Percentiles rank a stretch among this genome's conserved stretches.
Evolutionary conservation across 164 flowering plant species (phyloP).

Genomic region (Vitis amurensis): DNA sequence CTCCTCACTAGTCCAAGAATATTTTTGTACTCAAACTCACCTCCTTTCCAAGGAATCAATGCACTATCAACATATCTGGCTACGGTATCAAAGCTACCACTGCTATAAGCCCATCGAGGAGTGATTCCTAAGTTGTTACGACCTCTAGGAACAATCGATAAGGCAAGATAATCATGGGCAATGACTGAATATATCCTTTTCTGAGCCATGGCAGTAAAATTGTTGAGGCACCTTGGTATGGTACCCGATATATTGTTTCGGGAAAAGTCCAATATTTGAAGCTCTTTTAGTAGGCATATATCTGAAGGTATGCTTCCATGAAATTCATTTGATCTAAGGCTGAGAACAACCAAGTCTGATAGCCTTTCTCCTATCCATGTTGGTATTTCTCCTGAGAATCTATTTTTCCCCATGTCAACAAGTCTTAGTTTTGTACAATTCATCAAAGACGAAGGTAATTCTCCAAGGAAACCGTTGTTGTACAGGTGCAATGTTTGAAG

Average conservation of each 20-base stretch:
- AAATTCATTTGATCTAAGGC: not conserved
- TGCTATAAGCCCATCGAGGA: not conserved
- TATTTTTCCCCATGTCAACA: constrained; percentile 5
- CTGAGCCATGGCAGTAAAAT: not conserved
- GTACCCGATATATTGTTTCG: not conserved
- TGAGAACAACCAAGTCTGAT: not conserved
- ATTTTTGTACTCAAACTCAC: not conserved
- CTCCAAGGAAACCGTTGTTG: not conserved
- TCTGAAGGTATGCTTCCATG: constrained; percentile 2
- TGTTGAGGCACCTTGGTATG: constrained; percentile 3
- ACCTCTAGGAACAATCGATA: not conserved
- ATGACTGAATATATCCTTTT: not conserved
- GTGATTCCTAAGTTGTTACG: not conserved
- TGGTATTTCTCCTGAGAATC: constrained; percentile 7
- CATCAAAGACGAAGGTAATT: not conserved
- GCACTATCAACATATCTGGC: not conserved
- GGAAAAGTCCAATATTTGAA: constrained; percentile 8
- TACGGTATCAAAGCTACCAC: not conserved
- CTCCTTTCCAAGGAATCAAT: constrained; percentile 1
- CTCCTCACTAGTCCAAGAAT: not conserved
- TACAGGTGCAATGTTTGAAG: not conserved
- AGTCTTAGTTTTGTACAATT: not conserved
- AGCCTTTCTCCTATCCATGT: constrained; percentile 1
- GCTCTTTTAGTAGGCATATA: not conserved
- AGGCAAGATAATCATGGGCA: no score